Evolutionary conservation across 352 stramenopile genomes (phyloP).

Genomic region (Plasmopara halstedii): DNA sequence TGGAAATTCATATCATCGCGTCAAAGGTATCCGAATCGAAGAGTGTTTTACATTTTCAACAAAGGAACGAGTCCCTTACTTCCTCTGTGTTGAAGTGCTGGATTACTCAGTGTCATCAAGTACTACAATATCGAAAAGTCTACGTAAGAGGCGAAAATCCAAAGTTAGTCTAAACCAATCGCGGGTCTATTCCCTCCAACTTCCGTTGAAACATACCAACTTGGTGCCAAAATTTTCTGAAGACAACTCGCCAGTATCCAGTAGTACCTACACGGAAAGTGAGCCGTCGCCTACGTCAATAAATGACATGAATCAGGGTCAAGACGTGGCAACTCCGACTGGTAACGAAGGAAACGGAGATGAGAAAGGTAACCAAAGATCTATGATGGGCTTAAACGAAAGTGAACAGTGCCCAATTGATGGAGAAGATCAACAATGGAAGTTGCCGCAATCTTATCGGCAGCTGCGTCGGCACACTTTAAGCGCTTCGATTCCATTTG

Average conservation of each 20-base stretch:
- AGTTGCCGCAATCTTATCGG: constrained; percentile 38
- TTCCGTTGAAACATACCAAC: constrained; percentile 43
- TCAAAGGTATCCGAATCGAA: constrained; percentile 62
- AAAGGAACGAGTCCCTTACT: constrained; percentile 78
- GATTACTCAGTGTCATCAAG: constrained; percentile 41
- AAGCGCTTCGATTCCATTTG: constrained; percentile 30
- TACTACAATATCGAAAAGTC: constrained; percentile 13
- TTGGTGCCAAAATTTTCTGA: constrained; percentile 2
- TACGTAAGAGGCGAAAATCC: constrained; percentile 22
- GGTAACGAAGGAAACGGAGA: constrained; percentile 33
- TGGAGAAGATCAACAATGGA: constrained; percentile 63
- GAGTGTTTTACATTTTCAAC: constrained; percentile 82
- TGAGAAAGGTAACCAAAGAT: constrained; percentile 37
- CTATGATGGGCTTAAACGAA: constrained; percentile 14
- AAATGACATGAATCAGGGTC: constrained; percentile 22
- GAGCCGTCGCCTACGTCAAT: constrained; percentile 15
- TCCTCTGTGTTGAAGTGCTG: constrained; percentile 74
- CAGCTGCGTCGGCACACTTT: constrained; percentile 38
- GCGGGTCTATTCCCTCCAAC: constrained; percentile 36
- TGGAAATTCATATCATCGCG: constrained; percentile 64
- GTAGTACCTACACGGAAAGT: constrained; percentile 18
- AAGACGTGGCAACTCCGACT: constrained; percentile 1
- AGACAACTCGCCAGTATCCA: constrained; percentile 21
- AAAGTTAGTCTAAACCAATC: constrained; percentile 20
- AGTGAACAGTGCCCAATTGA: background rate